A percentile compares a stretch with the other conserved stretches of the same genome.
These are phyloP conservation scores for Physcomitrium patens DNA, from an alignment of 225 moss, liverwort and hornwort genomes.

Conservation along the genomic window DNA sequence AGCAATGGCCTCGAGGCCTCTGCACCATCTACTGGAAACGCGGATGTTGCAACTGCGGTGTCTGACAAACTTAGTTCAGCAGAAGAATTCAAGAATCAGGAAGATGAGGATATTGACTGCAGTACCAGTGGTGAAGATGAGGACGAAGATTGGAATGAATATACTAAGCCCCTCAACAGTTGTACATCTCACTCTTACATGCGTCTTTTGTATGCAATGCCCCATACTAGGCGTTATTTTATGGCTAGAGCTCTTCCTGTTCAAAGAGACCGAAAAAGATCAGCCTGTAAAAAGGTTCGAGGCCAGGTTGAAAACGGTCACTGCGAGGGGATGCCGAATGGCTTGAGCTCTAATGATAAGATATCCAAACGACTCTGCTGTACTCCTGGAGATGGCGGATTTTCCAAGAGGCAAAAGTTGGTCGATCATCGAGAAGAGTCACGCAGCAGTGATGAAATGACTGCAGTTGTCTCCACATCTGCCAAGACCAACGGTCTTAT, in stretches of 20 bases:
- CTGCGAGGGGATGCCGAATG: slow-evolving; percentile 22
- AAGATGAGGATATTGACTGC: slow-evolving; percentile 42
- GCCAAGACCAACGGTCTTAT: neutral
- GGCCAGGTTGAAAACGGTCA: slow-evolving; percentile 39
- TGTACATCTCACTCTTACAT: slow-evolving; percentile 63
- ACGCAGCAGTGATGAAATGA: neutral
- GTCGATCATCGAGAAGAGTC: slow-evolving; percentile 14
- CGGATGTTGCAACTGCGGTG: slow-evolving; percentile 25
- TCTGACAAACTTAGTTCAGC: slow-evolving; percentile 3
- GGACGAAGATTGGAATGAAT: slow-evolving; percentile 74
- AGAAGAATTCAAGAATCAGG: slow-evolving; percentile 37
- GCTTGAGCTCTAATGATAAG: slow-evolving; percentile 33
- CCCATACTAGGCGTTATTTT: slow-evolving; percentile 83
- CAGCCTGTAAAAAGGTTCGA: slow-evolving; percentile 45
- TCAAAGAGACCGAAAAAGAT: slow-evolving; percentile 60
- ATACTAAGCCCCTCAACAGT: slow-evolving; percentile 63
- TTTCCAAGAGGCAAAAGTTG: slow-evolving; percentile 41
- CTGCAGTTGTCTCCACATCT: neutral
- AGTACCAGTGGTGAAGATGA: slow-evolving; percentile 65
- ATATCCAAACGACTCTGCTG: slow-evolving; percentile 38
- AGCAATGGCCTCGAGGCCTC: slow-evolving; percentile 28
- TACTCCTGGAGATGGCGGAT: slow-evolving; percentile 23
- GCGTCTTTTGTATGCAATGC: slow-evolving; percentile 79
- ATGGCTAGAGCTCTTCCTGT: slow-evolving; percentile 69
- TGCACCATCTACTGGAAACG: slow-evolving; percentile 31